Evolutionary conservation across 441 rosid species (phyloP), one percentile per base, ranked within the genome.

Genomic region (Viola pubescens): DNA sequence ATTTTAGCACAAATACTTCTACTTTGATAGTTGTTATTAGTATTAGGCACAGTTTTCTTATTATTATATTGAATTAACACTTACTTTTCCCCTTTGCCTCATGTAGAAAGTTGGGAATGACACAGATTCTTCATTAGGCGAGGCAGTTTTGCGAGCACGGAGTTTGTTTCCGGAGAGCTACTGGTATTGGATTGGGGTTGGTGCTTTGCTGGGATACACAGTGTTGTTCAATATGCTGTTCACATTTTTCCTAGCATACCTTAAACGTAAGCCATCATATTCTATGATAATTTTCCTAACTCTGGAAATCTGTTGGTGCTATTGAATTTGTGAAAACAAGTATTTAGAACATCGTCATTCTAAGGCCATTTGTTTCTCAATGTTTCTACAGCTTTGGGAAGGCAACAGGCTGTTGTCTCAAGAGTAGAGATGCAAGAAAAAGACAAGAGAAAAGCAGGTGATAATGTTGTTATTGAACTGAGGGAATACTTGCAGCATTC

Each of bases 101-200:
- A 6, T 68, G 75, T 66, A 94, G 99, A 83, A 70, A 55, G 73
- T 73, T 72, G 81, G 80, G 71, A 82, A 75, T 63, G 62, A 71
- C 48, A 73, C 79, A 6, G 64, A 67, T 51, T 48, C 64, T 40
- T 71, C 88, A 44, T 65, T 92, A 55, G 98, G 97, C n/a, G 71
- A 83, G 77, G 85, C 86, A 60, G 19, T 87, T 58, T 66, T 92
- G 60, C 74, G 60, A 77, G 82, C 81, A 67, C 89, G 87, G 61
- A 76, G 91, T 75, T 81, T 87, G 71, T 87, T 84, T 77, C 70
- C 84, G 57, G 88, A 77, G 76, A 84, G 77, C 75, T 89, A 89
- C 81, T 92, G 97, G 97, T 92, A 92, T 76, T 92, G 98, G 98
- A 87, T 92, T 37, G 98, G 98, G 54, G 63, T 89, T 54, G 95